Evolutionary conservation across 805 yeast species (phyloP).

Genomic region (Scheffersomyces coipomensis): DNA sequence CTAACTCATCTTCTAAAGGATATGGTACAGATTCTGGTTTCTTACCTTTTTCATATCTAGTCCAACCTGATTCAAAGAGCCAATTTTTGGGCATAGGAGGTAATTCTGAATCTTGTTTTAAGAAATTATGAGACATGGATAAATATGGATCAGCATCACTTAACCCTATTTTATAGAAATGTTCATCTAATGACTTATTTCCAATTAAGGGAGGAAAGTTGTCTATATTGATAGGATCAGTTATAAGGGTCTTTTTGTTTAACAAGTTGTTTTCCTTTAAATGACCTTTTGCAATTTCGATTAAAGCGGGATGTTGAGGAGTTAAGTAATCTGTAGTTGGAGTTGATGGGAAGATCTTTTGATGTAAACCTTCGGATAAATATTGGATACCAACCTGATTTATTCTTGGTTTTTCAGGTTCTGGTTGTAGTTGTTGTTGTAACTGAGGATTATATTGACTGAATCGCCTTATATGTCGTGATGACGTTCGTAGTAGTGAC

Average conservation of each 20-base stretch:
- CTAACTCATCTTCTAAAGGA: constrained; percentile 72
- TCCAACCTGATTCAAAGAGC: constrained; percentile 75
- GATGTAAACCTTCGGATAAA: constrained; percentile 55
- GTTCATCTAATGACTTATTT: constrained; percentile 66
- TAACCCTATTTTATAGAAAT: constrained; percentile 71
- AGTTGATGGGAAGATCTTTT: constrained; percentile 55
- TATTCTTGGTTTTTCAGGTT: constrained; percentile 48
- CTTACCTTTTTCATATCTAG: constrained; percentile 57
- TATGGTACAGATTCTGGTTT: constrained; percentile 56
- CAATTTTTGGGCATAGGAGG: constrained; percentile 51
- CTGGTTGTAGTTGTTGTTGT: background rate
- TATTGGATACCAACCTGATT: constrained; percentile 84
- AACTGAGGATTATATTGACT: background rate
- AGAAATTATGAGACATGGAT: constrained; percentile 46
- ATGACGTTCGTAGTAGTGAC: background rate
- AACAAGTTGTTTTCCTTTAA: constrained; percentile 62
- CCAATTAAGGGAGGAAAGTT: constrained; percentile 77
- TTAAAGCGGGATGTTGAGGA: constrained; percentile 28
- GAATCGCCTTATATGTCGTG: background rate
- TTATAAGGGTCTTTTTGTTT: constrained; percentile 67
- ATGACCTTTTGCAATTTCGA: constrained; percentile 59
- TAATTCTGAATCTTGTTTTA: constrained; percentile 14
- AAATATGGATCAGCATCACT: constrained; percentile 60
- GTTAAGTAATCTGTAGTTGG: constrained; percentile 24
- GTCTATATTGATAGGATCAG: constrained; percentile 56